A percentile compares a stretch with the other conserved stretches of the same genome.
Evolutionary conservation across 1,284 basidiomycete genomes (phyloP).

Genomic region (Ceratobasidium papillatum): DNA sequence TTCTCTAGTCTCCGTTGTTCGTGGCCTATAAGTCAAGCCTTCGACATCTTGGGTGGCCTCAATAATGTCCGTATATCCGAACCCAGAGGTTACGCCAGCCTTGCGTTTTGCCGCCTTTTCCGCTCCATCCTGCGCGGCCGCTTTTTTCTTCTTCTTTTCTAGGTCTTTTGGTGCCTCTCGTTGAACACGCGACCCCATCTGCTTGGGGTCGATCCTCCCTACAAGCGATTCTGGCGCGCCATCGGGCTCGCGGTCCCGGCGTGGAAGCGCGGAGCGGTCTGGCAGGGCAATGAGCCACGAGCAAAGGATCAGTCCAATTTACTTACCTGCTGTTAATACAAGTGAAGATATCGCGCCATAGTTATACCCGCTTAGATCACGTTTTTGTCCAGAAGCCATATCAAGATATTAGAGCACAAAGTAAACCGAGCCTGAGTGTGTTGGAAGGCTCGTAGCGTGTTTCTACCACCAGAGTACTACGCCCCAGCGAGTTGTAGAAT

Average conservation of each 20-base stretch:
- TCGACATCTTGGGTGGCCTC: conserved; percentile 94
- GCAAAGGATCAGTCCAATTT: neutral
- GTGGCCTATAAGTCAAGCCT: conserved; percentile 90
- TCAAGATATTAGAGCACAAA: conserved; percentile 11
- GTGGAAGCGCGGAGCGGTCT: conserved; percentile 75
- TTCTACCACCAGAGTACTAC: neutral
- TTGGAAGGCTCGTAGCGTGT: conserved; percentile 20
- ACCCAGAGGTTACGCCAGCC: conserved; percentile 61
- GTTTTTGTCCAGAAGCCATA: conserved; percentile 56
- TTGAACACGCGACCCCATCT: conserved; percentile 93
- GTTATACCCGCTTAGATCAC: conserved; percentile 86
- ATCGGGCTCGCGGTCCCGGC: conserved; percentile 93
- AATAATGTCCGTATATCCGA: conserved; percentile 87
- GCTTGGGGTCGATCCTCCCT: conserved; percentile 87
- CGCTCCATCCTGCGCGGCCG: conserved; percentile 61
- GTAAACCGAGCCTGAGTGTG: conserved; percentile 4
- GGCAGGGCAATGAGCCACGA: conserved; percentile 26
- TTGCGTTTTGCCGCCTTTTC: conserved; percentile 68
- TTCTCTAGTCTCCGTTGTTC: conserved; percentile 92
- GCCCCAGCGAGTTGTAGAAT: neutral
- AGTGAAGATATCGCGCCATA: conserved; percentile 90
- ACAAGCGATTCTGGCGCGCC: conserved; percentile 93
- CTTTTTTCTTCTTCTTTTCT: conserved; percentile 94
- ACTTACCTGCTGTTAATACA: conserved; percentile 75
- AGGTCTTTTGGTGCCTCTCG: conserved; percentile 88